Percentiles rank a stretch among this genome's conserved stretches.
Evolutionary conservation across 306 rosid genomes (phyloP).

Genomic region (Potentilla sterilis): DNA sequence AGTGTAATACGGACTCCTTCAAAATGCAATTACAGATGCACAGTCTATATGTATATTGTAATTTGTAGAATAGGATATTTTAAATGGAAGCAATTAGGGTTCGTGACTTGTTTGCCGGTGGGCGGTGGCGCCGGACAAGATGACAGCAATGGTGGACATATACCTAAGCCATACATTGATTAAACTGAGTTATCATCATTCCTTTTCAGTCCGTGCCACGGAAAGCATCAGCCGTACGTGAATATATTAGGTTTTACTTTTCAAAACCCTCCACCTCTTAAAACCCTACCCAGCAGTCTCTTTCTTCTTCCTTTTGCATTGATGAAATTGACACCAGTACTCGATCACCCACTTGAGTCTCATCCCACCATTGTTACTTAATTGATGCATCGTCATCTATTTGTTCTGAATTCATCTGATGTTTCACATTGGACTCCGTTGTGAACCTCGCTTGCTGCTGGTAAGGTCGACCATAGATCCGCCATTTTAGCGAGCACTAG

Average conservation of each 20-base stretch:
- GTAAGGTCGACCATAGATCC: not conserved
- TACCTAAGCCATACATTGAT: not conserved
- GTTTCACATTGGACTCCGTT: not conserved
- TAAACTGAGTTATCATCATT: not conserved
- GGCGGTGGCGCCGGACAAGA: not conserved
- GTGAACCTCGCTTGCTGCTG: not conserved
- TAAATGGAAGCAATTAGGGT: not conserved
- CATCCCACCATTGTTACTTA: not conserved
- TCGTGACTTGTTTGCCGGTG: not conserved
- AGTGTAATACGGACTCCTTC: not conserved
- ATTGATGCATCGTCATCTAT: not conserved
- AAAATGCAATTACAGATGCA: not conserved
- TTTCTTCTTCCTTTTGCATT: not conserved
- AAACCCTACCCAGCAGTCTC: not conserved
- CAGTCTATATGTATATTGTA: not conserved
- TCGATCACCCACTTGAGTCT: not conserved
- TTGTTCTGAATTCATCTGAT: not conserved
- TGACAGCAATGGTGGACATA: not conserved
- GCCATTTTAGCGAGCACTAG: not conserved
- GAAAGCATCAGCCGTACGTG: constrained; percentile 4
- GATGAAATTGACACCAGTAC: not conserved
- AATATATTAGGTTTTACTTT: not conserved
- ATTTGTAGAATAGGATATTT: not conserved
- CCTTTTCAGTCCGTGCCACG: constrained; percentile 29
- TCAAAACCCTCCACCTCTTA: not conserved